phyloP scores from a whole-genome alignment of 495 filamentous ascomycete species.

The Neurospora tetraspora region DNA sequence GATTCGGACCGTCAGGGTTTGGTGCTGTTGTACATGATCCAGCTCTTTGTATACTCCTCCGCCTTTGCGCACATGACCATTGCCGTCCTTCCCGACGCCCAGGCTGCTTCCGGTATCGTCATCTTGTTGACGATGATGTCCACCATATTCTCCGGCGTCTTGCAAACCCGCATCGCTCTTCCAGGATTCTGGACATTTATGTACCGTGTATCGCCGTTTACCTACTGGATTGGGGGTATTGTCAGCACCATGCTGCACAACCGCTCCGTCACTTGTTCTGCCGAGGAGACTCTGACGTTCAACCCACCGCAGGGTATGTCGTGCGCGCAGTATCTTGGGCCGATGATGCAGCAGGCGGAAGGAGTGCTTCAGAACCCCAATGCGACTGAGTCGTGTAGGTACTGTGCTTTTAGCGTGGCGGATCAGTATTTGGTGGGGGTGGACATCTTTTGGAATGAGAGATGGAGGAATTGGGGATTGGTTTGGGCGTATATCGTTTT shows the following conservation, averaged over 20 bases:
- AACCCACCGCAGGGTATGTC: slow-evolving; percentile 31
- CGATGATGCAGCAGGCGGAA: slow-evolving; percentile 11
- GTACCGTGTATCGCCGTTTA: slow-evolving; percentile 58
- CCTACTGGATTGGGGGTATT: slow-evolving; percentile 50
- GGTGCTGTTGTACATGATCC: slow-evolving; percentile 47
- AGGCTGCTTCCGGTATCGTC: slow-evolving; percentile 52
- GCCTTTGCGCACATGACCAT: slow-evolving; percentile 60
- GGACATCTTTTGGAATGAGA: slow-evolving; percentile 36
- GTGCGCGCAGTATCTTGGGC: slow-evolving; percentile 18
- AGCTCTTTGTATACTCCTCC: slow-evolving; percentile 49
- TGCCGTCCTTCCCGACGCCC: slow-evolving; percentile 51
- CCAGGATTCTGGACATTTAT: slow-evolving; percentile 68
- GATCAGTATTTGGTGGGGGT: slow-evolving; percentile 37
- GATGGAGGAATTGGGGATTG: slow-evolving; percentile 47
- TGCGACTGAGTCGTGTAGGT: slow-evolving; percentile 32
- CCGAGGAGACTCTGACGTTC: slow-evolving; percentile 42
- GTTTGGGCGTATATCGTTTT: slow-evolving; percentile 46
- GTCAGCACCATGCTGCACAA: slow-evolving; percentile 45
- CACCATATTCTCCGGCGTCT: slow-evolving; percentile 40
- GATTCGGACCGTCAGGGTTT: slow-evolving; percentile 44
- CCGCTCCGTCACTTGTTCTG: slow-evolving; percentile 39
- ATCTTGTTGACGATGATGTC: slow-evolving; percentile 53
- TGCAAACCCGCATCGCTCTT: slow-evolving; percentile 37
- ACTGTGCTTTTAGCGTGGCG: slow-evolving; percentile 35
- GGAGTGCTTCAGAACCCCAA: slow-evolving; percentile 37